These are phyloP conservation scores for Ogataea henricii DNA, from an alignment of 805 yeast genomes.

Conservation along the genomic window DNA sequence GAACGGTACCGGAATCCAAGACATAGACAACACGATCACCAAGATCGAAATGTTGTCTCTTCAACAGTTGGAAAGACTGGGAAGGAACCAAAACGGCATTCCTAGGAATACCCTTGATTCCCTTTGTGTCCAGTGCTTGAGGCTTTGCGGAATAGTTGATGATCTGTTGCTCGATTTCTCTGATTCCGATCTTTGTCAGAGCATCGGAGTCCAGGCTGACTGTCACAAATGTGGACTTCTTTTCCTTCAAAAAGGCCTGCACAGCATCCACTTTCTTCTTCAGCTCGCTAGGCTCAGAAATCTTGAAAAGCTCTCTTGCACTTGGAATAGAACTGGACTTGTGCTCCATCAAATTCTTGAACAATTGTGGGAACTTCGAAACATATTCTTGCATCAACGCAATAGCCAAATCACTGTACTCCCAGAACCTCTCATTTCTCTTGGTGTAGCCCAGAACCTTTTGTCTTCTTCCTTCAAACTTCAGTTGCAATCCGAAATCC, in stretches of 20 bases:
- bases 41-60: slow-evolving; percentile 72
- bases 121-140: slow-evolving; percentile 51
- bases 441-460: slow-evolving; percentile 89
- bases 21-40: slow-evolving; percentile 92
- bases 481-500: slow-evolving; percentile 82
- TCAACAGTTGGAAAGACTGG: slow-evolving; percentile 68
- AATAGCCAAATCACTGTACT: slow-evolving; percentile 74
- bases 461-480: slow-evolving; percentile 73
- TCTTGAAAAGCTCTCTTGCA: slow-evolving; percentile 39
- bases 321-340: slow-evolving; percentile 39
- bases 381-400: slow-evolving; percentile 63
- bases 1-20: slow-evolving; percentile 86
- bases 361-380: slow-evolving; percentile 61
- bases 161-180: slow-evolving; percentile 64
- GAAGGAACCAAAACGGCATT: slow-evolving; percentile 79
- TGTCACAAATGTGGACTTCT: slow-evolving; percentile 48
- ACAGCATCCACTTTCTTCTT: slow-evolving; percentile 42
- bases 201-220: slow-evolving; percentile 81
- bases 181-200: slow-evolving; percentile 64
- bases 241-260: slow-evolving; percentile 48
- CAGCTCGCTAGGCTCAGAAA: slow-evolving; percentile 43
- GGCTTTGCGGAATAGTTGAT: slow-evolving; percentile 47
- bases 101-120: slow-evolving; percentile 79
- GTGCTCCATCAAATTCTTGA: slow-evolving; percentile 37
- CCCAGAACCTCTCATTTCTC: slow-evolving; percentile 72